Percentiles rank a stretch among this genome's conserved stretches.
Evolutionary conservation across 106 monocot species (phyloP).

Genomic region (Dendrobium catenatum): DNA sequence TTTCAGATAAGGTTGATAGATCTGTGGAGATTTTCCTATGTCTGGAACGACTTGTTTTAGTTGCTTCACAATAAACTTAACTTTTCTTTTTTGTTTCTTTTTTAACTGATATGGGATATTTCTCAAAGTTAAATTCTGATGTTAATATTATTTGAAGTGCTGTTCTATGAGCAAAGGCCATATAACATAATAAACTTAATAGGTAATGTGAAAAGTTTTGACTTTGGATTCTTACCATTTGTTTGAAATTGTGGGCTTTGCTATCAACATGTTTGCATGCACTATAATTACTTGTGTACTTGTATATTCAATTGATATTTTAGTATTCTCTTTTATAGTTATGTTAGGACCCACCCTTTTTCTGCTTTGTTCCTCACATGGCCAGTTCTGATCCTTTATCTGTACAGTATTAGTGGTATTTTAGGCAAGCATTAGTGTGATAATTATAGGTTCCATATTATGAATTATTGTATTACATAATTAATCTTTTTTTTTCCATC

Average conservation of each 20-base stretch:
- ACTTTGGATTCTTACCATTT: not conserved
- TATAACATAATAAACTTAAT: not conserved
- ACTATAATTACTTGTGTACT: not conserved
- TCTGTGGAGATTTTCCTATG: not conserved
- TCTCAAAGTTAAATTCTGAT: not conserved
- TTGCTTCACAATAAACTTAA: not conserved
- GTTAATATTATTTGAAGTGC: not conserved
- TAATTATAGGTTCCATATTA: no score
- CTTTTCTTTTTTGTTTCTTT: not conserved
- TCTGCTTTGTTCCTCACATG: no score
- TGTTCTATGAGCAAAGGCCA: not conserved
- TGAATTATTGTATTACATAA: no score
- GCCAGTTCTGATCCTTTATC: no score
- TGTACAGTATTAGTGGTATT: no score
- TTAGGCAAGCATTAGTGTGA: no score
- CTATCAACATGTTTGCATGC: not conserved
- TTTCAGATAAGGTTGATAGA: slow-evolving; percentile 35
- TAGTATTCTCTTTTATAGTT: no score
- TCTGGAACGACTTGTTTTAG: not conserved
- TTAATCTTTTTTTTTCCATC: no score
- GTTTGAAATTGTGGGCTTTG: not conserved
- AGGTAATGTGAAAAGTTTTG: not conserved
- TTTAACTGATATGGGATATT: not conserved
- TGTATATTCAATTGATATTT: not conserved
- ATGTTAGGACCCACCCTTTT: no score